phyloP scores from a whole-genome alignment of 345 rosid species.

The Salix caprea region DNA sequence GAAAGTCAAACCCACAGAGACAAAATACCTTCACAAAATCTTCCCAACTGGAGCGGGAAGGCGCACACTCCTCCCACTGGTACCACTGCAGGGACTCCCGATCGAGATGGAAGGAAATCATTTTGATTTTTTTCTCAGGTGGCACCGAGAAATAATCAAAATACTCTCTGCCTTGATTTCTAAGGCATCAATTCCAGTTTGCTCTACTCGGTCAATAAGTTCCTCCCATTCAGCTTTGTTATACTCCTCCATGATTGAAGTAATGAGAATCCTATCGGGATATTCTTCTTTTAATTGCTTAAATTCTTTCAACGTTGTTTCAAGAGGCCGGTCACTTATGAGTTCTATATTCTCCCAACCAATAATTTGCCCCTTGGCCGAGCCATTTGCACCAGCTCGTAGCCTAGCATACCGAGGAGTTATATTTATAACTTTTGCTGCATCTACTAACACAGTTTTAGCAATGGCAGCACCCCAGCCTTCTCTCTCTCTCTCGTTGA shows the following conservation, averaged over 20 bases:
- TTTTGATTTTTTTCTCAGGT: too few relatives aligned
- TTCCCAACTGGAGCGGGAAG: too few relatives aligned
- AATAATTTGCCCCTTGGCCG: slow-evolving; percentile 75
- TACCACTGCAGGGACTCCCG: too few relatives aligned
- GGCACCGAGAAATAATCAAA: too few relatives aligned
- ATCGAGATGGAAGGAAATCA: too few relatives aligned
- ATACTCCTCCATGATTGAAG: slow-evolving; percentile 98
- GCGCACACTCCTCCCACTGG: too few relatives aligned
- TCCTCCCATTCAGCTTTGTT: slow-evolving; percentile 90
- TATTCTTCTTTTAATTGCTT: slow-evolving; percentile 73
- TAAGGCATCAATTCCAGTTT: slow-evolving; percentile 92
- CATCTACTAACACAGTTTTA: too few relatives aligned
- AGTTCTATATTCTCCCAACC: slow-evolving; percentile 99
- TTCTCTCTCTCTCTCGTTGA: too few relatives aligned
- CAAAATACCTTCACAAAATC: too few relatives aligned
- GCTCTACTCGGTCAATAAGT: slow-evolving; percentile 90
- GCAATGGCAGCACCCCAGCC: too few relatives aligned
- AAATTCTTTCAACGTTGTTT: slow-evolving; percentile 88
- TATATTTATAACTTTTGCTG: slow-evolving; percentile 83
- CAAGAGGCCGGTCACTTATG: slow-evolving; percentile 91
- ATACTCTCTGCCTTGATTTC: too few relatives aligned
- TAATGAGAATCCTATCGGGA: slow-evolving; percentile 88
- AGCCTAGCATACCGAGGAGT: slow-evolving; percentile 89
- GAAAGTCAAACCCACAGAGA: too few relatives aligned
- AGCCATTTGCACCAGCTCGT: slow-evolving; percentile 63